Evolutionary conservation across 257 asterid species (phyloP).

Genomic region (Solanum sejunctum): DNA sequence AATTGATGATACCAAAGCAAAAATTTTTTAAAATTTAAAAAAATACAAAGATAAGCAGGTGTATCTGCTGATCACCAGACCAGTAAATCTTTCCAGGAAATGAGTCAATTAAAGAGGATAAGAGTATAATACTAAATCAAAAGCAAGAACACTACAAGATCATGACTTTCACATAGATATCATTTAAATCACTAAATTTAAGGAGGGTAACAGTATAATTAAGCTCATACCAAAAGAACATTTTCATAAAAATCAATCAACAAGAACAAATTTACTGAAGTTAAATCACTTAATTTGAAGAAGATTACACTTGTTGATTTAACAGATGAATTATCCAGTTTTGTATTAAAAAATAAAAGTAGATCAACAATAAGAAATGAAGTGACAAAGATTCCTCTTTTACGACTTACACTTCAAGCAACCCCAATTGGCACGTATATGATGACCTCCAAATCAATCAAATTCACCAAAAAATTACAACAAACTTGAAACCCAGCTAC

Average conservation of each 20-base stretch:
- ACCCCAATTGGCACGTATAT: not conserved
- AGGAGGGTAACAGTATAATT: not conserved
- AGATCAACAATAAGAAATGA: not conserved
- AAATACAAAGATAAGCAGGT: not conserved
- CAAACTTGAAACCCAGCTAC: not conserved
- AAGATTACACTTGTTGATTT: not conserved
- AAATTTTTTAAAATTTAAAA: not conserved
- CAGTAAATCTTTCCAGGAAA: not conserved
- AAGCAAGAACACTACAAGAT: not conserved
- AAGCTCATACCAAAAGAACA: not conserved
- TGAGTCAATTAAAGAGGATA: not conserved
- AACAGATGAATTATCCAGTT: not conserved
- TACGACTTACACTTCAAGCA: conserved; percentile 1
- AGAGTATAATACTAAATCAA: not conserved
- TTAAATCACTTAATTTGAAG: not conserved
- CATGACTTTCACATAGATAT: not conserved
- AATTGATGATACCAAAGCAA: not conserved
- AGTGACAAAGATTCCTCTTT: not conserved
- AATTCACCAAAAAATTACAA: not conserved
- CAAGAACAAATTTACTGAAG: not conserved
- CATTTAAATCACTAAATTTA: not conserved
- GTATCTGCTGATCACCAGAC: not conserved
- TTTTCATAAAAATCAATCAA: not conserved
- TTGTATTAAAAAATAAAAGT: not conserved
- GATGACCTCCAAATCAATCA: not conserved